Conservation (phyloP, 202 grass and related monocot genomes). For the Eragrostis tef region DNA sequence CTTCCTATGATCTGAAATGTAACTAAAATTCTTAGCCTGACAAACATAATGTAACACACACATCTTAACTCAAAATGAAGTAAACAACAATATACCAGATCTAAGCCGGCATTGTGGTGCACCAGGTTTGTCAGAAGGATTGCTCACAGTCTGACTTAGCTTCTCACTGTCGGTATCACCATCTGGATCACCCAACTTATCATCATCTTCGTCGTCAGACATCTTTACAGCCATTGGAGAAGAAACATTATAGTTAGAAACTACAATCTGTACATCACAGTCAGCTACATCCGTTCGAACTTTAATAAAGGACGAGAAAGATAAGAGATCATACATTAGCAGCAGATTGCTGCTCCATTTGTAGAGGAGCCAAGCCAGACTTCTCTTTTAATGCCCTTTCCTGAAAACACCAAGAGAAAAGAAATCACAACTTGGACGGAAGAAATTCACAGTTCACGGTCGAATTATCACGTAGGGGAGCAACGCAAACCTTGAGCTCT, state of each 20-base stretch:
- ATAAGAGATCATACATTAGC: constrained; percentile 38
- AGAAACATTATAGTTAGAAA: constrained; percentile 30
- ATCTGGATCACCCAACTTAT: constrained; percentile 43
- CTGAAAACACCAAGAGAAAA: constrained; percentile 46
- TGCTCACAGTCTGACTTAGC: constrained; percentile 35
- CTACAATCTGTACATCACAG: not conserved
- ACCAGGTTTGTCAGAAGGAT: constrained; percentile 46
- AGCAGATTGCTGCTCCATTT: constrained; percentile 40
- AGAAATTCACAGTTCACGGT: constrained; percentile 4
- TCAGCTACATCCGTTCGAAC: not conserved
- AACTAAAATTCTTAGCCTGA: constrained; percentile 12
- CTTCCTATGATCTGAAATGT: constrained; percentile 66
- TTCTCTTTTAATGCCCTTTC: constrained; percentile 58
- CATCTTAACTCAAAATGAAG: not conserved
- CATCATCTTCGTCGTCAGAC: constrained; percentile 66
- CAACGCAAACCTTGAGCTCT: constrained; percentile 70
- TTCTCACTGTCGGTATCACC: constrained; percentile 55
- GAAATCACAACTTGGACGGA: not conserved
- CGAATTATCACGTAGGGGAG: constrained; percentile 1
- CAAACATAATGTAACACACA: constrained; percentile 29
- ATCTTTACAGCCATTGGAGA: constrained; percentile 40
- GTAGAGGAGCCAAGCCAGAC: constrained; percentile 39
- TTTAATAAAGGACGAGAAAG: not conserved
- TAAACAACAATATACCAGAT: constrained; percentile 57
- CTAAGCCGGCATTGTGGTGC: constrained; percentile 47